A percentile compares a stretch with the other conserved stretches of the same genome.
Conservation (phyloP, 305 asterid species). For the Plantago coronopus region DNA sequence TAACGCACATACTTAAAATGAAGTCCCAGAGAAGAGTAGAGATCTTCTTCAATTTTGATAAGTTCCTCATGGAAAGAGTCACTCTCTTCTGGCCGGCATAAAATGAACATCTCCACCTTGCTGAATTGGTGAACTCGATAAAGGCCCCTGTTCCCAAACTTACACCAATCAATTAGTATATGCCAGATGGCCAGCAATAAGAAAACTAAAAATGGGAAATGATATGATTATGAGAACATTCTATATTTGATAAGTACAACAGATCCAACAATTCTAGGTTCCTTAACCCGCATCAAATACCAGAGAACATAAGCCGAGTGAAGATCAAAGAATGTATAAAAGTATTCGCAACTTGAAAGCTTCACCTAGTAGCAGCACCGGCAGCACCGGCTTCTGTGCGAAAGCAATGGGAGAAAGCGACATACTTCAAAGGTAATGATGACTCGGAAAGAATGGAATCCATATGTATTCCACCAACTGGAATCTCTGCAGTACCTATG, state of each 20-base stretch:
- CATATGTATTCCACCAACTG: constrained; percentile 97
- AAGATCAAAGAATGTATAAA: neutral
- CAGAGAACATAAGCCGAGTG: no score
- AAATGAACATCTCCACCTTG: constrained; percentile 95
- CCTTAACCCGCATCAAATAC: neutral
- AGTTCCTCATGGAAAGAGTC: constrained; percentile 69
- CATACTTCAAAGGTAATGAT: constrained; percentile 80
- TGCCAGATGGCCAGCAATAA: neutral
- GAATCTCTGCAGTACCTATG: constrained; percentile 96
- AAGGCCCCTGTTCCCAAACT: constrained; percentile 65
- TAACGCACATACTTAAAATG: constrained; percentile 63
- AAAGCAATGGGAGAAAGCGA: constrained; percentile 92
- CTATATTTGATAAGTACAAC: no score
- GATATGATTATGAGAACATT: no score
- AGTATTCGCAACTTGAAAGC: neutral
- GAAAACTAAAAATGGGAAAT: no score
- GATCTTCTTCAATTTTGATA: constrained; percentile 71
- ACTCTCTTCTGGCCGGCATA: constrained; percentile 88
- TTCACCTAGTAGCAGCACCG: constrained; percentile 82
- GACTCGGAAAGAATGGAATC: constrained; percentile 76
- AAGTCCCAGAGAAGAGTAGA: constrained; percentile 78
- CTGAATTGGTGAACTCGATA: constrained; percentile 97
- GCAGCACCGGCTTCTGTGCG: constrained; percentile 99
- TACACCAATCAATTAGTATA: constrained; percentile 21
- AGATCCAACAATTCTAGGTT: neutral